Conservation (phyloP, 495 filamentous ascomycete species). For the Aspergillus indologenus region DNA sequence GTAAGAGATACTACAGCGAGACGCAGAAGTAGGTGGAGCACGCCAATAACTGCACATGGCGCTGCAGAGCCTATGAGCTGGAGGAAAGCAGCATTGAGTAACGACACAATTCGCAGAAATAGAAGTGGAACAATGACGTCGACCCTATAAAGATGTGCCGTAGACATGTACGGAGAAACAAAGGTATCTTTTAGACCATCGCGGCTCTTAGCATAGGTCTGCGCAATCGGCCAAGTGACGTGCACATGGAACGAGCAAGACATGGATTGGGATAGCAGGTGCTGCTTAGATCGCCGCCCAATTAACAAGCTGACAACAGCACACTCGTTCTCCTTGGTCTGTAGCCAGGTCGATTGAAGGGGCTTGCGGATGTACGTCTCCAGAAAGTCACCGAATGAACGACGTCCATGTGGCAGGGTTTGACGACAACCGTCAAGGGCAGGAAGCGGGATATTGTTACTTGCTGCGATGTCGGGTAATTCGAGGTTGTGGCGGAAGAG, state of each 20-base stretch:
- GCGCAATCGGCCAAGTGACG: neutral
- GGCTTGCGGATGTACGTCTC: neutral
- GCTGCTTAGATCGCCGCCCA: neutral
- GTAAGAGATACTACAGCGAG: neutral
- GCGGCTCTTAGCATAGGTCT: too few relatives aligned
- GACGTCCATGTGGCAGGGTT: neutral
- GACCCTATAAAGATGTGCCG: neutral
- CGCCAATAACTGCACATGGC: neutral
- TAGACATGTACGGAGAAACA: neutral
- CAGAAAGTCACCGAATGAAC: neutral
- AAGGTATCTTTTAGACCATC: neutral
- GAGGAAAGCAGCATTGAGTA: neutral
- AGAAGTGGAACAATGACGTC: neutral
- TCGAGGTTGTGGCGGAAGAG: constrained; percentile 9
- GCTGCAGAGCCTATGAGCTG: neutral
- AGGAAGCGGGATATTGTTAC: neutral
- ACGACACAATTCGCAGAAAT: neutral
- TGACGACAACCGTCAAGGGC: neutral
- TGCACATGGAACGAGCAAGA: neutral
- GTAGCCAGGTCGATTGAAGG: neutral
- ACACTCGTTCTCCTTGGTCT: neutral
- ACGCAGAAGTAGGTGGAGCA: neutral
- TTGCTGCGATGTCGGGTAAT: neutral
- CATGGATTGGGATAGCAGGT: neutral
- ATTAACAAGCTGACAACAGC: neutral